phyloP scores from a whole-genome alignment of 73 alveolate genomes.

The Tetrahymena malaccensis region DNA sequence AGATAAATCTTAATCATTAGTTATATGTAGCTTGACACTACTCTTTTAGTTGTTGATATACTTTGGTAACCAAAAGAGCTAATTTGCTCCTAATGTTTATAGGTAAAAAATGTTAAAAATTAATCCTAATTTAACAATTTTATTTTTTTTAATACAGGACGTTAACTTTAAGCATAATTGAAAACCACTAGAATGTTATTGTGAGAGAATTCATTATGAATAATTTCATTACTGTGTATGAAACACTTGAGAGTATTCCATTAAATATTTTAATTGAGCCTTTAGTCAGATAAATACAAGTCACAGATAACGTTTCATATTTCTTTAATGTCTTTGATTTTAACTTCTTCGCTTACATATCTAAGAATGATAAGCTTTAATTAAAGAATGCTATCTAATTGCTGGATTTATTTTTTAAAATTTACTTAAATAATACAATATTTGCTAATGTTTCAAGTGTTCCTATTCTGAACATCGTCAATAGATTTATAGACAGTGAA shows the following conservation, averaged over 20 bases:
- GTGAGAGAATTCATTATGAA: slow-evolving; percentile 81
- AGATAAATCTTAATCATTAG: slow-evolving; percentile 52
- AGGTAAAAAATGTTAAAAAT: not conserved
- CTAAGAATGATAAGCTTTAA: slow-evolving; percentile 87
- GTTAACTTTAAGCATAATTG: slow-evolving; percentile 86
- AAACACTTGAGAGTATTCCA: slow-evolving; percentile 81
- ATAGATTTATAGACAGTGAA: slow-evolving; percentile 48
- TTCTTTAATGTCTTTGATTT: slow-evolving; percentile 85
- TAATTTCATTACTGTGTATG: slow-evolving; percentile 73
- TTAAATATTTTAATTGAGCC: slow-evolving; percentile 90
- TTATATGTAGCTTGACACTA: slow-evolving; percentile 44
- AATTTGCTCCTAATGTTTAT: slow-evolving; percentile 76
- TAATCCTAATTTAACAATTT: slow-evolving; percentile 50
- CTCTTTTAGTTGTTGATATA: slow-evolving; percentile 59
- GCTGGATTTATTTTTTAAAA: slow-evolving; percentile 85
- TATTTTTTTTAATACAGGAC: slow-evolving; percentile 13
- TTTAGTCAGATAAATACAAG: slow-evolving; percentile 73
- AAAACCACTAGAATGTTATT: slow-evolving; percentile 75
- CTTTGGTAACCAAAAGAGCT: slow-evolving; percentile 80
- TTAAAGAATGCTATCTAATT: slow-evolving; percentile 81
- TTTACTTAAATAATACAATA: slow-evolving; percentile 64
- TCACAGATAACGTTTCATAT: slow-evolving; percentile 75
- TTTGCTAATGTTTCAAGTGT: slow-evolving; percentile 60
- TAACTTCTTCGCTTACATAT: slow-evolving; percentile 77
- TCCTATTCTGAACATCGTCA: slow-evolving; percentile 55